Conservation (phyloP, 108 stramenopile species). For the Nannochloropsis granulata region DNA sequence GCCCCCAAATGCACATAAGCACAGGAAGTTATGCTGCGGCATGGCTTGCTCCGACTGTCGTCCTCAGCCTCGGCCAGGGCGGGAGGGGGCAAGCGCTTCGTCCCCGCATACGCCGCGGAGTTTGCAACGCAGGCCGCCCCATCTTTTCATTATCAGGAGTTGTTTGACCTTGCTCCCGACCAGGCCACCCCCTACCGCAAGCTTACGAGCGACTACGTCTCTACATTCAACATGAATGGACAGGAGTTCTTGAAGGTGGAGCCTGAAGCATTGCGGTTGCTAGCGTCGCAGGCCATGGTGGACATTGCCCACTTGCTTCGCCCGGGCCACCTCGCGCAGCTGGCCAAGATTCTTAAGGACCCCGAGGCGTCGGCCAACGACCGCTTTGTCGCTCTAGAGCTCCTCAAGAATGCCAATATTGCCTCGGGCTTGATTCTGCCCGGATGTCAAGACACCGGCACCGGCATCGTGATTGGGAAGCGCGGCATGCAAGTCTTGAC, state of each 20-base stretch:
- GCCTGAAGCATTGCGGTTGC: conserved; percentile 28
- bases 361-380: conserved; percentile 85
- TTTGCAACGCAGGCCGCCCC: not conserved
- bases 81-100: too few species aligned
- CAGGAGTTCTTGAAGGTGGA: conserved; percentile 34
- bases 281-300: conserved; percentile 38
- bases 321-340: conserved; percentile 67
- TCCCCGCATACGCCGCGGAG: not conserved
- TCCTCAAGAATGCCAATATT: conserved; percentile 87
- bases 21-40: too few species aligned
- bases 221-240: conserved; percentile 21
- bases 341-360: conserved; percentile 81
- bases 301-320: conserved; percentile 85
- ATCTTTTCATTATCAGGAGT: conserved; percentile 27
- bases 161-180: conserved; percentile 18
- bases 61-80: too few species aligned
- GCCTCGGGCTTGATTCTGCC: conserved; percentile 70
- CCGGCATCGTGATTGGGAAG: conserved; percentile 82
- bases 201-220: conserved; percentile 32
- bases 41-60: too few species aligned
- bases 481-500: conserved; percentile 74
- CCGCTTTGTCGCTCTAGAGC: conserved; percentile 82
- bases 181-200: conserved; percentile 33
- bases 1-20: too few species aligned
- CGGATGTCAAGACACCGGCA: conserved; percentile 84